phyloP scores from a whole-genome alignment of 2,329 filamentous ascomycete species.

The Diaporthe citrichinensis region DNA sequence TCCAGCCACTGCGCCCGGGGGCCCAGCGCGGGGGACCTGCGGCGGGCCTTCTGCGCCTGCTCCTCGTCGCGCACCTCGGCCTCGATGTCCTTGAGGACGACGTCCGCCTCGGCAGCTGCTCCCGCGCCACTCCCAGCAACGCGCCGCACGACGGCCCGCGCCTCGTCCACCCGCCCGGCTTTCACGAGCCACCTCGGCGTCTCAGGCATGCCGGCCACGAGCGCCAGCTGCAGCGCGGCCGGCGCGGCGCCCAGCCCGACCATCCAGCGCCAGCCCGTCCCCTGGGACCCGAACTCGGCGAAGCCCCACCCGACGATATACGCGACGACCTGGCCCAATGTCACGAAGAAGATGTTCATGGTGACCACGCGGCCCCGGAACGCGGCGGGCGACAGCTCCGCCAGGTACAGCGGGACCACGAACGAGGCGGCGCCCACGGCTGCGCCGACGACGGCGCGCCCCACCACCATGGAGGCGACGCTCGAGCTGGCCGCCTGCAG shows the following conservation, averaged over 20 bases:
- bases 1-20: slow-evolving; percentile 54
- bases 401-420: slow-evolving; percentile 89
- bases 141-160: slow-evolving; percentile 74
- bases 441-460: slow-evolving; percentile 78
- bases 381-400: slow-evolving; percentile 84
- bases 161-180: slow-evolving; percentile 72
- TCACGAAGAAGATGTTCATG: slow-evolving; percentile 86
- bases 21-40: slow-evolving; percentile 47
- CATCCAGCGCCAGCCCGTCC: slow-evolving; percentile 88
- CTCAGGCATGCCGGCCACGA: slow-evolving; percentile 85
- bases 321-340: slow-evolving; percentile 88
- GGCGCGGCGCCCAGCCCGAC: slow-evolving; percentile 88
- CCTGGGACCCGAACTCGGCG: slow-evolving; percentile 63
- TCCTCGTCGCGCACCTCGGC: slow-evolving; percentile 80
- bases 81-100: slow-evolving; percentile 78
- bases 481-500: slow-evolving; percentile 72
- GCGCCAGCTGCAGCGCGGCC: slow-evolving; percentile 76
- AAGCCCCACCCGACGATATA: slow-evolving; percentile 88
- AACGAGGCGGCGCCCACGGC: slow-evolving; percentile 84
- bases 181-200: slow-evolving; percentile 90
- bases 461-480: slow-evolving; percentile 76
- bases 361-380: slow-evolving; percentile 86
- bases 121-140: slow-evolving; percentile 68
- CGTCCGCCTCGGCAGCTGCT: slow-evolving; percentile 63
- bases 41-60: slow-evolving; percentile 65